Conservation (phyloP, 2,329 filamentous ascomycete genomes). For the Paecilomyces sp. region DNA sequence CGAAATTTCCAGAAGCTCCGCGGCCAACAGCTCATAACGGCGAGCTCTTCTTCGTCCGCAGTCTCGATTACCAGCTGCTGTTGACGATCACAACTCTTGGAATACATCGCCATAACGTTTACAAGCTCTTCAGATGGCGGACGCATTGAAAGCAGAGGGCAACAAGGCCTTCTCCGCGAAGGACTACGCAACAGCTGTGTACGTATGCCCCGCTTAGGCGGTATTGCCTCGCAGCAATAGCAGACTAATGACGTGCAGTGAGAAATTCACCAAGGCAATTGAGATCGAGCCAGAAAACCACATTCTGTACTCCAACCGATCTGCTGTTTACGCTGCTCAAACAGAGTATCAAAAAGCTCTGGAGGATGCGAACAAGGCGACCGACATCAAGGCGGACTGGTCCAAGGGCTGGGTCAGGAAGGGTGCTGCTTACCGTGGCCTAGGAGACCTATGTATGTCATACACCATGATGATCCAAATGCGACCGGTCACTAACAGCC, state of each 20-base stretch:
- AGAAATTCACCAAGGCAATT: constrained; percentile 93
- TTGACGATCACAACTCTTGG: not conserved
- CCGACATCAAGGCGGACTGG: constrained; percentile 95
- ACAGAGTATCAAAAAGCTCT: constrained; percentile 80
- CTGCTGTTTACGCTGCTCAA: constrained; percentile 78
- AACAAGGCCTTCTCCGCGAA: constrained; percentile 98
- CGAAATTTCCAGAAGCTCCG: constrained; percentile 41
- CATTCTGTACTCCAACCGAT: constrained; percentile 96
- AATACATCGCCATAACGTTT: not conserved
- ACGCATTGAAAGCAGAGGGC: constrained; percentile 90
- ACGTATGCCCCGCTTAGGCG: constrained; percentile 40
- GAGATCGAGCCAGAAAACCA: constrained; percentile 82
- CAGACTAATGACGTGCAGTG: constrained; percentile 46
- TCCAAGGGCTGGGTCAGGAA: constrained; percentile 93
- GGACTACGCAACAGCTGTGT: constrained; percentile 95
- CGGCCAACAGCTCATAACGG: constrained; percentile 15
- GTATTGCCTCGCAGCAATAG: constrained; percentile 5
- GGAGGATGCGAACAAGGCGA: constrained; percentile 86
- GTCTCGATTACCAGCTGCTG: constrained; percentile 4
- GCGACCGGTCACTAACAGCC: constrained; percentile 6
- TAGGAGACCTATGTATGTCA: constrained; percentile 65
- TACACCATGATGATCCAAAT: not conserved
- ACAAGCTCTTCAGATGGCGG: constrained; percentile 47
- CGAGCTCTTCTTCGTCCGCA: constrained; percentile 4
- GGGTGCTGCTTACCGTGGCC: constrained; percentile 81